These are phyloP conservation scores for Ajuga chamaepitys DNA, from an alignment of 257 asterid genomes.

Conservation along the genomic window DNA sequence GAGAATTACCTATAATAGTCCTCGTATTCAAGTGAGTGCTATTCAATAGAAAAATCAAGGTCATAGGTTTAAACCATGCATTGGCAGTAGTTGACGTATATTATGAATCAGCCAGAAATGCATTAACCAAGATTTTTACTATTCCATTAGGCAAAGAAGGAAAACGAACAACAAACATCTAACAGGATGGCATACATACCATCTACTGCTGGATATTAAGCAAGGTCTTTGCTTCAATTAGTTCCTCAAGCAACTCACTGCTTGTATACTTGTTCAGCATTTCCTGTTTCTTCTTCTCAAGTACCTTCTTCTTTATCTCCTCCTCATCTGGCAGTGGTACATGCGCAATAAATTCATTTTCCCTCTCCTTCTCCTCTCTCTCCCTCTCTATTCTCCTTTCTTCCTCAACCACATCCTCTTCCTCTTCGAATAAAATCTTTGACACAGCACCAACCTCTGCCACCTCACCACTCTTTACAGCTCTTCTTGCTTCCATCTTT, in stretches of 20 bases:
- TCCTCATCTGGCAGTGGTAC: slow-evolving; percentile 94
- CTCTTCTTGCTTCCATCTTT: slow-evolving; percentile 84
- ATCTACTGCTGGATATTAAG: slow-evolving; percentile 68
- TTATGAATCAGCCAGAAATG: background rate
- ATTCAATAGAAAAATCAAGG: background rate
- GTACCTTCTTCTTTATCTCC: slow-evolving; percentile 76
- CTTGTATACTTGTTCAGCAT: slow-evolving; percentile 78
- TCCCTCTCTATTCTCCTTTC: slow-evolving; percentile 63
- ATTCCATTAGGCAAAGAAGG: background rate
- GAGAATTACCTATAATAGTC: background rate
- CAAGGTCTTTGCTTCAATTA: slow-evolving; percentile 67
- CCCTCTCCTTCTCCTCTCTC: slow-evolving; percentile 56
- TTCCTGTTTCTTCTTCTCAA: slow-evolving; percentile 84
- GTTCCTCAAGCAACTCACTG: slow-evolving; percentile 65
- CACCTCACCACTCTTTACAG: slow-evolving; percentile 90
- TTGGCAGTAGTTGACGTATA: background rate
- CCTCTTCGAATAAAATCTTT: slow-evolving; percentile 78
- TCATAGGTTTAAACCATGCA: background rate
- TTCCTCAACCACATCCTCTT: slow-evolving; percentile 88
- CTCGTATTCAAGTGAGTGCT: background rate
- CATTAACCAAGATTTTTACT: background rate
- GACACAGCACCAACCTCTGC: slow-evolving; percentile 72
- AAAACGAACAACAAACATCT: background rate
- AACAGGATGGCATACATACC: slow-evolving; percentile 12
- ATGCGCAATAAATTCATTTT: slow-evolving; percentile 72